Evolutionary conservation across 495 filamentous ascomycete species (phyloP).

Genomic region (Neurospora sp.): DNA sequence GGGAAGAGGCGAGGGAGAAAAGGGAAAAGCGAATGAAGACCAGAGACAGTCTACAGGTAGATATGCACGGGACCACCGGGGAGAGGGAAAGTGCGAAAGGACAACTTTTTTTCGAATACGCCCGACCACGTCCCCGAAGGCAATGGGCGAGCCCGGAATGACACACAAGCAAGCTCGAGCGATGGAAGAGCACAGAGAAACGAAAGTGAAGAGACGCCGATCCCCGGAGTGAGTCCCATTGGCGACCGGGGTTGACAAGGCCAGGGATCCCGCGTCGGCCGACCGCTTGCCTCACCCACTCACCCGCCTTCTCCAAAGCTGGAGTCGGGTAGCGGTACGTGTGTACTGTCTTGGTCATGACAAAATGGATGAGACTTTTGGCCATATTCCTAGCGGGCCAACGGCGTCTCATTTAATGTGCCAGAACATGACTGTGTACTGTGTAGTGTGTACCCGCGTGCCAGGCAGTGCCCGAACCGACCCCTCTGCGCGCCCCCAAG

Average conservation of each 20-base stretch:
- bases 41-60: too few relatives aligned
- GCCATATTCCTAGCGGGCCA: too few relatives aligned
- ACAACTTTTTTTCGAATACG: background rate
- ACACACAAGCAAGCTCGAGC: background rate
- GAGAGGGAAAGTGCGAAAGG: constrained; percentile 1
- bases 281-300: background rate
- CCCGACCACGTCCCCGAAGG: background rate
- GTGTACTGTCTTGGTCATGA: background rate
- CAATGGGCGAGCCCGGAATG: background rate
- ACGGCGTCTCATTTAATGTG: background rate
- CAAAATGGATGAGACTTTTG: background rate
- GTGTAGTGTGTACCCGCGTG: background rate
- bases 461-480: background rate
- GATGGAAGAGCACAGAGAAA: background rate
- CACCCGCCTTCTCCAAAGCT: background rate
- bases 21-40: background rate
- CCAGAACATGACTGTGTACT: background rate
- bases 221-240: background rate
- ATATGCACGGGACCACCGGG: constrained; percentile 3
- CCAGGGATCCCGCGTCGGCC: background rate
- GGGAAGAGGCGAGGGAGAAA: background rate
- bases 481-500: background rate
- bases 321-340: background rate
- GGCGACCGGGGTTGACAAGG: background rate
- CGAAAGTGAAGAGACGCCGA: background rate